phyloP scores from a whole-genome alignment of 75 land plant genomes.

The Pinus tabuliformis region DNA sequence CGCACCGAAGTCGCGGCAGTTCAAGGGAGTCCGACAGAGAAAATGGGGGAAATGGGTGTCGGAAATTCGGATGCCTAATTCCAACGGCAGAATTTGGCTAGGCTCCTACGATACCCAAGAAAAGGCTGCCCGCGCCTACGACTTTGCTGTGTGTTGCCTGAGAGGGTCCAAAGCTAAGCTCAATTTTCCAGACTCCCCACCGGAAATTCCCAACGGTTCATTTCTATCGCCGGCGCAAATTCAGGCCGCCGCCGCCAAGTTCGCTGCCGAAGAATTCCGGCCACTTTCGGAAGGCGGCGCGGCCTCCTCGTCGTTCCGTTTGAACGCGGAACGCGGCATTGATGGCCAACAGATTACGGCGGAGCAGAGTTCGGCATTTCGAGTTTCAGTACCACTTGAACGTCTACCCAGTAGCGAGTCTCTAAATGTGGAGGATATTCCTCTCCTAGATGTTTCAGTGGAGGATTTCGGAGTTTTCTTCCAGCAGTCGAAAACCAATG shows the following conservation, averaged over 20 bases:
- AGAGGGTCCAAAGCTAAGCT: conserved; percentile 10
- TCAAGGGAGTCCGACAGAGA: conserved; percentile 27
- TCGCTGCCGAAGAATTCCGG: not conserved
- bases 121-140: conserved; percentile 48
- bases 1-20: too few species aligned
- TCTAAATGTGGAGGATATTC: too few species aligned
- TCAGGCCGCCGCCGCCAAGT: not conserved
- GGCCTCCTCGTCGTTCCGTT: too few species aligned
- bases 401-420: too few species aligned
- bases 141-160: conserved; percentile 31
- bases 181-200: not conserved
- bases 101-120: conserved; percentile 37
- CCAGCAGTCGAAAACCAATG: too few species aligned
- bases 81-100: conserved; percentile 43
- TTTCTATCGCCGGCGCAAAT: not conserved
- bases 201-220: not conserved
- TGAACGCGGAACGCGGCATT: too few species aligned
- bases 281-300: too few species aligned
- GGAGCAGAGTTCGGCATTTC: too few species aligned
- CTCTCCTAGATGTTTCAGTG: too few species aligned
- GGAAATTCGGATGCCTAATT: conserved; percentile 38
- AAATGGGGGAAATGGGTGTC: conserved; percentile 45
- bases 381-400: too few species aligned
- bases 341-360: too few species aligned
- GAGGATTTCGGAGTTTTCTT: too few species aligned